Evolutionary conservation across 2,329 filamentous ascomycete genomes (phyloP), one percentile per base, ranked within the genome.

Genomic region (Alternaria angustiovoidea): DNA sequence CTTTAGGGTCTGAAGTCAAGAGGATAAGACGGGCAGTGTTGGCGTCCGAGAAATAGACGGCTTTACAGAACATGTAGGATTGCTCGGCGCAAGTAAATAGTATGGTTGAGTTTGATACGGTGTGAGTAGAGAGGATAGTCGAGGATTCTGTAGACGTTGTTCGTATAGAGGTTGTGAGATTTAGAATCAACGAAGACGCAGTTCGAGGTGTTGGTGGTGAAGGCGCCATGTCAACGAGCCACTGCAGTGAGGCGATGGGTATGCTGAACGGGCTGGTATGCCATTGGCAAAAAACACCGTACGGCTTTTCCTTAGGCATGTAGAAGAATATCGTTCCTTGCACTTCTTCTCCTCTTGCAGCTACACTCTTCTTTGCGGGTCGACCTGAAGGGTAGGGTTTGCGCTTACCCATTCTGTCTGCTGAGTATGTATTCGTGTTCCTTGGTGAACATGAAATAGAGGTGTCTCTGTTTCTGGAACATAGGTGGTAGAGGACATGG

Each of bases 241-340:
- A 67, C 8, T 38, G 16, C 0, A 67, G 52, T 4, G 59, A 64
- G 2, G 52, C 14, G 1, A 44, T 57, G 5, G 79, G 78, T 53
- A 81, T 79, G 38, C 57, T 75, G 66, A 86, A 86, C 14, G 79
- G 76, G 20, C 76, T 81, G 30, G 73, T 65, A 64, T 84, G 83
- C 85, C 85, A 87, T 71, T 88, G 85, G 1, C 82, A 86, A 54
- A 87, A 80, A 70, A 80, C 83, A 36, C 83, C 84, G 12, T 80
- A 76, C 8, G 74, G 67, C 0, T 73, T 65, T 51, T 84, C 78
- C 4, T 79, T 77, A 1, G 66, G 66, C 26, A 63, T 34, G 56
- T 72, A 72, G 62, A 72, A 69, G 57, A 62, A 66, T 3, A 65
- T 48, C 24, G 46, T 49, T 26, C 46, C 46, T 16, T 51, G 34